Evolutionary conservation across 768 basidiomycete genomes (phyloP), one percentile per base, ranked within the genome.

Genomic region (Psilocybe azurescens): DNA sequence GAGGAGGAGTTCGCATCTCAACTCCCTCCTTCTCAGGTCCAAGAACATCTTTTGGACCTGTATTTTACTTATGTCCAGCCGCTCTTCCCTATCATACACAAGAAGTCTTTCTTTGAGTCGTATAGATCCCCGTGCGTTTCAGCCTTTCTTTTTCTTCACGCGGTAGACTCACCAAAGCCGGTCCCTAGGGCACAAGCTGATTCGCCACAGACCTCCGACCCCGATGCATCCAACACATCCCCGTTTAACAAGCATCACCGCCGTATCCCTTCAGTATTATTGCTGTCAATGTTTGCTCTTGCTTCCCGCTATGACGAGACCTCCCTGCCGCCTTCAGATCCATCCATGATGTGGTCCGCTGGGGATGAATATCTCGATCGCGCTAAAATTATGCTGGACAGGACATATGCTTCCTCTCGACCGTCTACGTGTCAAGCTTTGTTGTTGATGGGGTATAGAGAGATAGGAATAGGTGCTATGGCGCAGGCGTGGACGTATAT

Each of bases 381-480:
- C 52, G 93, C 92, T 18, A 91, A 91, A 68, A 73, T 76, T 7
- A 76, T 92, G 28, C 79, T 94, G 10, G 86, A 91, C 72, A 76
- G 76, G 44, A 81, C 85, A 1, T 93, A 92, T 67, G 86, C 90
- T 1, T 83, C 84, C n/a, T 89, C 90, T 3, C 83, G 86, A 16
- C 82, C 91, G 5, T 85, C 86, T 10, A 94, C 91, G 0, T 89
- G 89, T 51, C 93, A 94, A 70, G 87, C 93, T 5, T 75, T 95
- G 18, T 80, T 96, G 9, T 81, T 96, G 9, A 83, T 95, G 77
- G 90, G 89, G 6, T 95, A 91, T 70, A 83, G 94, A 7, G 93
- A 96, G 74, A 84, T 94, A 46, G 94, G 94, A 2, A 91, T 94
- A 61, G 94, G 92, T 49, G 87, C 91, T 16, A 96, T 95, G 93